Evolutionary conservation across 176 grass and related monocot species (phyloP), one percentile per base, ranked within the genome.

Genomic region (Triticum turgidum): DNA sequence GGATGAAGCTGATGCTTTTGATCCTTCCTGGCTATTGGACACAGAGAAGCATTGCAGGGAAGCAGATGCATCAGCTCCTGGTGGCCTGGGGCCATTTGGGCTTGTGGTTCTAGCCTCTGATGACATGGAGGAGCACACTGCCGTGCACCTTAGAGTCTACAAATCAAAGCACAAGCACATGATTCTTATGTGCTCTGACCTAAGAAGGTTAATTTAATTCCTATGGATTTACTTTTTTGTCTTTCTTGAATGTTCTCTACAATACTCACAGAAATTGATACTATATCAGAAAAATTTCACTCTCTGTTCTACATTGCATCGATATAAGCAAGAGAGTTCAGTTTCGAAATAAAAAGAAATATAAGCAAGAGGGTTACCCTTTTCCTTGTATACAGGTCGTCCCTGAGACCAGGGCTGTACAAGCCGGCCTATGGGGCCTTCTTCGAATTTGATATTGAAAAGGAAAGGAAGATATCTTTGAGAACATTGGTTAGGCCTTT

Each of bases 1-100:
- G 70, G 70, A 44, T 3, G 21, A 25, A 25, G 70, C 70, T 73
- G 70, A 73, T 45, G 4, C n/a, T 73, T 73, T 73, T 73, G 38
- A 73, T 22, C 70, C 70, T 73, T 44, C 70, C 22, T 73, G 70
- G 38, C n/a, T 73, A 11, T 44, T 73, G 39, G 39, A 73, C 70
- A 73, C 38, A 3, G 70, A 73, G 38, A 73, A 73, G 11, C 70
- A 73, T 44, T 73, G 70, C 70, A 73, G 70, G 70, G 70, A 73
- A 73, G 70, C 70, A 73, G 70, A 73, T 73, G 70, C 70, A 25
- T 14, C 70, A 45, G 70, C 70, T 73, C 70, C 70, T 73, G 39
- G 70, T 2, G 70, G 38, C 70, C 39, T 73, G 70, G 70, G 38
- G 70, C 70, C 70, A 73, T 73, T 73, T 45, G 39, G 70, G 70